phyloP scores from a whole-genome alignment of 352 stramenopile species.

The Pythium biforme region DNA sequence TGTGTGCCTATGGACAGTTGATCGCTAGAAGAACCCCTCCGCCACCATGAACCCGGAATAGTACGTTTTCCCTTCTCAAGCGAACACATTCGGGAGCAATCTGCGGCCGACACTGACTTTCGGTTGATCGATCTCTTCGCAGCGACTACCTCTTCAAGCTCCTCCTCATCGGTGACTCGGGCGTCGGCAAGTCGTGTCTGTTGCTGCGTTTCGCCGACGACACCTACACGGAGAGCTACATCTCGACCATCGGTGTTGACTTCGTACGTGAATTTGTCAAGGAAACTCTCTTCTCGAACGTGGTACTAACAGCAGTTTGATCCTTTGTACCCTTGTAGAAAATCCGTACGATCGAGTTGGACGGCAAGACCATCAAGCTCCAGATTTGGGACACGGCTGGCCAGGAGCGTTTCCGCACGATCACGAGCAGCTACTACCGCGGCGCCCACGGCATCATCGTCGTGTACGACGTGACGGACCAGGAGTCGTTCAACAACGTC shows the following conservation, averaged over 20 bases:
- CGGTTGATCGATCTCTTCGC: slow-evolving; percentile 1
- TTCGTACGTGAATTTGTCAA: slow-evolving; percentile 89
- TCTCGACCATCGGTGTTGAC: slow-evolving; percentile 99
- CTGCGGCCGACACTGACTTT: background rate
- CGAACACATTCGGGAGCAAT: background rate
- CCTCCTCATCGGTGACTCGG: slow-evolving; percentile 97
- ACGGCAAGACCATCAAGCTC: slow-evolving; percentile 99
- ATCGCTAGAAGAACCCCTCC: slow-evolving; percentile 13
- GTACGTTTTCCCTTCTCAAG: slow-evolving; percentile 44
- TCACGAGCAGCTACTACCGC: slow-evolving; percentile 99
- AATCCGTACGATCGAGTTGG: slow-evolving; percentile 99
- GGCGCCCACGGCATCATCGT: slow-evolving; percentile 99
- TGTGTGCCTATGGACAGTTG: slow-evolving; percentile 11
- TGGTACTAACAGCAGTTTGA: background rate
- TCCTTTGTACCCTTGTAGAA: slow-evolving; percentile 61
- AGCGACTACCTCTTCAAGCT: slow-evolving; percentile 99
- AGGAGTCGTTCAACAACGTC: slow-evolving; percentile 97
- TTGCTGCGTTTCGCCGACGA: slow-evolving; percentile 99
- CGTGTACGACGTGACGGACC: slow-evolving; percentile 99
- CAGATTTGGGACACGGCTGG: slow-evolving; percentile 99
- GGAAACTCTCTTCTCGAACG: background rate
- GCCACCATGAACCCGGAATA: slow-evolving; percentile 91
- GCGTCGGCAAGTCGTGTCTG: slow-evolving; percentile 98
- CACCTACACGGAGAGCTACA: slow-evolving; percentile 99
- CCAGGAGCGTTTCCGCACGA: slow-evolving; percentile 99